Conservation (phyloP, 768 basidiomycete species). For the Russula olivacea region DNA sequence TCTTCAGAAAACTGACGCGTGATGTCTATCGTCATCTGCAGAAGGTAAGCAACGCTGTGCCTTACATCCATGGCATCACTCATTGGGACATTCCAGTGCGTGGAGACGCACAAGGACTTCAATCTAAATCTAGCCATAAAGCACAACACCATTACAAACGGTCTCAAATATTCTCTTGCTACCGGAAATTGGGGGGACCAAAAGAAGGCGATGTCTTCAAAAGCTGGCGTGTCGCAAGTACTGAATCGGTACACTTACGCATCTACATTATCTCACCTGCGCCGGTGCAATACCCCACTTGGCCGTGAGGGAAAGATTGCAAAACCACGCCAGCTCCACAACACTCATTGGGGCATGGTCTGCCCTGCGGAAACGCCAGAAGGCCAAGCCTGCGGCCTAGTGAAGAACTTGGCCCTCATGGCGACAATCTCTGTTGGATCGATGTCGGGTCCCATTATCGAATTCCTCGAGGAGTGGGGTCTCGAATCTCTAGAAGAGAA, state of each 20-base stretch:
- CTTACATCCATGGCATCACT: conserved; percentile 1
- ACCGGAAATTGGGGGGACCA: conserved; percentile 99
- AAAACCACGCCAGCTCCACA: conserved; percentile 97
- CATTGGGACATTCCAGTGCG: conserved; percentile 54
- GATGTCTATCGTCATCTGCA: conserved; percentile 96
- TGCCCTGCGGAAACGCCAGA: conserved; percentile 99
- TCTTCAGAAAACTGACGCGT: conserved; percentile 93
- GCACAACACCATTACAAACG: conserved; percentile 95
- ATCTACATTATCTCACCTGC: conserved; percentile 94
- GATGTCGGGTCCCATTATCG: conserved; percentile 90
- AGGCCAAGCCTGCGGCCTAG: conserved; percentile 98
- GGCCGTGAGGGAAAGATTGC: conserved; percentile 99
- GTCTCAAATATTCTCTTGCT: conserved; percentile 94
- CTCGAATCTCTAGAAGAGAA: conserved; percentile 93
- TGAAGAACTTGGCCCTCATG: conserved; percentile 98
- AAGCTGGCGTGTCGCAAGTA: conserved; percentile 98
- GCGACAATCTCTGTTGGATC: conserved; percentile 97
- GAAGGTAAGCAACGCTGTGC: conserved; percentile 53
- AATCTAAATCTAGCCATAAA: conserved; percentile 88
- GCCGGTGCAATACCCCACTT: conserved; percentile 95
- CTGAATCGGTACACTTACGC: conserved; percentile 98
- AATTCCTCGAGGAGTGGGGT: conserved; percentile 99
- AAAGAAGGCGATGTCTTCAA: conserved; percentile 96
- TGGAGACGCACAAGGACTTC: conserved; percentile 94
- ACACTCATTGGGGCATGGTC: conserved; percentile 99